Evolutionary conservation across 805 yeast species (phyloP), one percentile per base, ranked within the genome.

Genomic region (Candida michaelii): DNA sequence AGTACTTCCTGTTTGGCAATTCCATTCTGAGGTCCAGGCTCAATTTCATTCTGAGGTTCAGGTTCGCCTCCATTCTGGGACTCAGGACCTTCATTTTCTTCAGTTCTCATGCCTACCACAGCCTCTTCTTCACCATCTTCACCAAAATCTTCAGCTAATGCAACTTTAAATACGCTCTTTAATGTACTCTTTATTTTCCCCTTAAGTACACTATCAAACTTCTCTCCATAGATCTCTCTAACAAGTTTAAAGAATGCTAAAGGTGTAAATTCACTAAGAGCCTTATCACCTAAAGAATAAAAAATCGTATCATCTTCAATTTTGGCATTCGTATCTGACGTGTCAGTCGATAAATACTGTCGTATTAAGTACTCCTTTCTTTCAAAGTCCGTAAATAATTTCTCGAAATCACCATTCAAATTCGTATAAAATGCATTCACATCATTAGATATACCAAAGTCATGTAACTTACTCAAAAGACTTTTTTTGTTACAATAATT

Each of bases 221-320:
- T 38, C 2, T 34, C 44, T 11, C 62, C 63, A 44, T 58, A 65
- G 9, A 63, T 44, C 3, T 37, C 49, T 27, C 53, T 53, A 25
- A 66, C 42, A 17, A 53, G 55, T 27, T 55, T 54, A 36, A 53
- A 52, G 32, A 68, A 55, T n/a, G 58, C 42, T 11, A 46, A 40
- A 1, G 71, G 69, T 3, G 49, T 46, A 36, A 65, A 64, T 47
- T 69, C 74, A 15, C 56, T 50, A 18, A 60, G 37, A 6, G 66
- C 52, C 17, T 73, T 48, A 30, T 59, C 53, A 1, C 74, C 74
- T 23, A 69, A 47, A 2, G 52, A 42, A 45, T 59, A 67, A 39
- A 55, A 62, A 8, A 50, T 48, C 15, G 30, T 24, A 3, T 50
- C 47, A 34, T 46, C 50, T 3, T 50, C 34, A 6, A 21, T n/a